phyloP scores from a whole-genome alignment of 2,329 filamentous ascomycete species.

The Fusarium chuoi region DNA sequence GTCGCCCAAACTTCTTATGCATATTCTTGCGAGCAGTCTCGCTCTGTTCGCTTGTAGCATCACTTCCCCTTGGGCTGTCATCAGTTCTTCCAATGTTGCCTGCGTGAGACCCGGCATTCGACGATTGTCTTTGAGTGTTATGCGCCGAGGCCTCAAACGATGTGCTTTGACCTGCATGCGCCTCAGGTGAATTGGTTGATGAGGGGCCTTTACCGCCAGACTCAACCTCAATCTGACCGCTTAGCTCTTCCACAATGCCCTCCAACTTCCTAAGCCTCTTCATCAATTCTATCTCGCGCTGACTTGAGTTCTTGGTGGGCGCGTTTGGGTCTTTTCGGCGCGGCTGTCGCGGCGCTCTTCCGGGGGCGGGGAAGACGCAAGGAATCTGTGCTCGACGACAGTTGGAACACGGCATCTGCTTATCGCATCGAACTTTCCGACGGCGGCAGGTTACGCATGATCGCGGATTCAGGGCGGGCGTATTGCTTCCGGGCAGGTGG shows the following conservation, averaged over 20 bases:
- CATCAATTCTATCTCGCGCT: constrained; percentile 74
- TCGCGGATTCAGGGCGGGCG: constrained; percentile 56
- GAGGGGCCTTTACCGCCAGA: constrained; percentile 47
- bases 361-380: constrained; percentile 79
- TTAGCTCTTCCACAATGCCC: constrained; percentile 77
- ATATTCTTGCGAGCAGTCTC: constrained; percentile 44
- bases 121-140: constrained; percentile 29
- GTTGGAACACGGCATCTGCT: constrained; percentile 80
- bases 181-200: constrained; percentile 47
- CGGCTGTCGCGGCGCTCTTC: constrained; percentile 74
- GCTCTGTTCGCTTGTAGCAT: constrained; percentile 49
- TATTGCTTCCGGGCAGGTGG: constrained; percentile 47
- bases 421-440: constrained; percentile 81
- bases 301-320: constrained; percentile 66
- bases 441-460: constrained; percentile 63
- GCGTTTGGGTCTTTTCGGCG: constrained; percentile 73
- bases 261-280: constrained; percentile 78
- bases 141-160: constrained; percentile 24
- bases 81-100: constrained; percentile 1
- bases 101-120: constrained; percentile 27
- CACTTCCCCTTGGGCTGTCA: constrained; percentile 42
- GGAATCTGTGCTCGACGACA: constrained; percentile 76
- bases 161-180: constrained; percentile 24
- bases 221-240: constrained; percentile 70
- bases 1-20: constrained; percentile 68